Evolutionary conservation across 2,329 filamentous ascomycete species (phyloP), one percentile per base, ranked within the genome.

Genomic region (Sclerotinia spermophila): DNA sequence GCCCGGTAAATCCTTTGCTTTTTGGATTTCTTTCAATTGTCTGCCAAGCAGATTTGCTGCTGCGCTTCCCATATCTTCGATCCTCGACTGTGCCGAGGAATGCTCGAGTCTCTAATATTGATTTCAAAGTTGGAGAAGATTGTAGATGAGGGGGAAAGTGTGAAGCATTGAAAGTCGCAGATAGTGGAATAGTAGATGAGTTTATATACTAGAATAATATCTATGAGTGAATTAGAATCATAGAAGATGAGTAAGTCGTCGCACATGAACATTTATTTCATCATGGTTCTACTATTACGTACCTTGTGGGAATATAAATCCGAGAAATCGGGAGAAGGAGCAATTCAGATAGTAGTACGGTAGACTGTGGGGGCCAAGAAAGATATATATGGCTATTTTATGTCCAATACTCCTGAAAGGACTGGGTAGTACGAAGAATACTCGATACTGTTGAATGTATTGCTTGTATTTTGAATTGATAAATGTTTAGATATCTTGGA

Each of bases 21-120:
- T 89, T 82, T 97, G 93, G 89, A 99, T 98, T 80, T 96, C 90
- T 84, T 97, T 97, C 75, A 98, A 88, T 82, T 98, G 95, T 71
- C 92, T 89, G 76, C 87, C 84, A 61, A 99, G 88, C 74, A 98
- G 88, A 73, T 90, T 85, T 30, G 89, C 92, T 21, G 92, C 89
- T 58, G 69, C 45, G 38, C 30, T 67, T 30, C 19, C 30, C 61
- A 70, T 67, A 7, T 44, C 27, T 19, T 21, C 13, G 13, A 24
- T 44, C 10, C 3, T n/a, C 24, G 51, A 33, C 4, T 33, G 30
- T 33, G 65, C n/a, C 8, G 30, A 8, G 30, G 11, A 51, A 2
- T 21, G 0, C 21, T 38, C 8, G 24, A 11, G 5, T 30, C 4
- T 30, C 7, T 35, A 62, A 48, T 19, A 17, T n/a, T 13, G 4